Conservation (phyloP, 2,329 filamentous ascomycete genomes). For the Paracorniculantispora psalliotae region DNA sequence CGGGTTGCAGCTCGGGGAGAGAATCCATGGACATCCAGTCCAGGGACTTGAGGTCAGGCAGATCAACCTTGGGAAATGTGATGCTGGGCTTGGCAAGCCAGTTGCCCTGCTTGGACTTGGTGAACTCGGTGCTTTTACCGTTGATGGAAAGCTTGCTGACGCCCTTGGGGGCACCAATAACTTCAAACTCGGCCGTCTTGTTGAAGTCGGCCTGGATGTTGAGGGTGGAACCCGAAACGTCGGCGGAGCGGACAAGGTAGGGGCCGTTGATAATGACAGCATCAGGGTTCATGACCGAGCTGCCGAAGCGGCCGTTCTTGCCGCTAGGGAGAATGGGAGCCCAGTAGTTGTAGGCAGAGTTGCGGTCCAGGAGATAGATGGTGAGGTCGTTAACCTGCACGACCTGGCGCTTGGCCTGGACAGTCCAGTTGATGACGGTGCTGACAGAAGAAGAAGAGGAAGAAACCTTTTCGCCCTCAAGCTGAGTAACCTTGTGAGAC, state of each 20-base stretch:
- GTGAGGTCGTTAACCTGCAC: neutral
- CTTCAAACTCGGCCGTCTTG: conserved; percentile 57
- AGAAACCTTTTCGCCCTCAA: neutral
- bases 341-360: conserved; percentile 62
- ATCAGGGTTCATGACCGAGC: conserved; percentile 18
- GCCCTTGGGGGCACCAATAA: conserved; percentile 52
- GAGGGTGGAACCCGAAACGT: conserved; percentile 46
- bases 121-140: conserved; percentile 28
- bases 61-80: neutral
- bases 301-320: conserved; percentile 15
- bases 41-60: conserved; percentile 3
- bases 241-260: conserved; percentile 56
- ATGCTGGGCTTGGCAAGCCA: conserved; percentile 30
- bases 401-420: neutral
- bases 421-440: conserved; percentile 9
- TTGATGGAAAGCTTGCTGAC: conserved; percentile 39
- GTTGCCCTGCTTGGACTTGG: conserved; percentile 31
- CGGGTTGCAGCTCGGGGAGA: conserved; percentile 15
- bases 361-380: conserved; percentile 38
- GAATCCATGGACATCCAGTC: conserved; percentile 17
- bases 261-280: conserved; percentile 54
- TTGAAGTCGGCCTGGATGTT: conserved; percentile 66
- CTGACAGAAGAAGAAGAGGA: neutral
- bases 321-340: conserved; percentile 42
- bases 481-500: conserved; percentile 4